Conservation (phyloP, 1,284 basidiomycete species). For the Ganoderma resinaceum region DNA sequence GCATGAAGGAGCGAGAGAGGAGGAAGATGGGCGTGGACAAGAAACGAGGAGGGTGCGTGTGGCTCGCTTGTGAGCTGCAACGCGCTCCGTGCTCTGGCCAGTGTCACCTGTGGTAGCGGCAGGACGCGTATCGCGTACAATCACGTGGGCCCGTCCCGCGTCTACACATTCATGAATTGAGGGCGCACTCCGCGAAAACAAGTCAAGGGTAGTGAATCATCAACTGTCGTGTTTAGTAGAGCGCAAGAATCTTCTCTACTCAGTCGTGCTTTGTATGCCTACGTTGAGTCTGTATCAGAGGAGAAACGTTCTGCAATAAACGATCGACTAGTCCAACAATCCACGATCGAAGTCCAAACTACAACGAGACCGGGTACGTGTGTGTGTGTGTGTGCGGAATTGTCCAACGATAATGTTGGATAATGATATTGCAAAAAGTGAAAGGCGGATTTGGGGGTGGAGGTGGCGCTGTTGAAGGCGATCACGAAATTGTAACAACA, state of each 20-base stretch:
- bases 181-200: not conserved
- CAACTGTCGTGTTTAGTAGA: not conserved
- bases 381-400: conserved; percentile 6
- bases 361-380: not conserved
- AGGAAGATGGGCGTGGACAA: not conserved
- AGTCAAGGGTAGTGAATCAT: conserved; percentile 5
- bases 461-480: not conserved
- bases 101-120: not conserved
- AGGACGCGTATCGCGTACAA: conserved; percentile 8
- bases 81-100: not conserved
- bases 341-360: not conserved
- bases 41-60: not conserved
- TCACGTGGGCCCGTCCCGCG: conserved; percentile 5
- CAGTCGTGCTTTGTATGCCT: conserved; percentile 1
- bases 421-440: conserved; percentile 19
- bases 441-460: not conserved
- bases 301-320: not conserved
- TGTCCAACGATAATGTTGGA: conserved; percentile 5
- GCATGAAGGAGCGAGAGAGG: not conserved
- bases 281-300: not conserved
- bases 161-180: not conserved
- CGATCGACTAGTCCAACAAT: conserved; percentile 9
- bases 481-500: conserved; percentile 16
- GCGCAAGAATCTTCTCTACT: not conserved
- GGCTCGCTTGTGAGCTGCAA: not conserved